Evolutionary conservation across 495 filamentous ascomycete genomes (phyloP), one percentile per base, ranked within the genome.

Genomic region (Friedmanniomyces endolithicus): DNA sequence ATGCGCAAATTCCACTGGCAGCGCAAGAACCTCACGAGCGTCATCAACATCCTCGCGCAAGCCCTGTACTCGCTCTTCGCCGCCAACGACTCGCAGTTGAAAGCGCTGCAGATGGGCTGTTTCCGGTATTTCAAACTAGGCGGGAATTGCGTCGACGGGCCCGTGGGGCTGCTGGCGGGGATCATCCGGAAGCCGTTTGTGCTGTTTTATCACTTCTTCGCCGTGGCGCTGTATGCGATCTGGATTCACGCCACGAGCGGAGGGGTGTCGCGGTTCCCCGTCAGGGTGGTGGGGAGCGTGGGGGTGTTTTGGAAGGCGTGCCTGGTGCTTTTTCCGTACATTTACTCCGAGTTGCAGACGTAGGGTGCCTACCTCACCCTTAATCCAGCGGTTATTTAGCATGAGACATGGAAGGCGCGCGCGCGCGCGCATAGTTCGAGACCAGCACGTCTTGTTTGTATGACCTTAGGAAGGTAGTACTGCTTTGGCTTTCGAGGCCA

Each of bases 11-110:
- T 97, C 72, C 88, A 97, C 74, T 95, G 87, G 88, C 68, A 75
- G 56, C 78, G 92, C 50, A 98, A 98, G 72, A 65, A 72, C 37
- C 74, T 87, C 12, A 86, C 87, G 0, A 79, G 80, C 33, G 87
- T 95, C 52, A 90, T 98, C 75, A 98, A 98, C 68, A 94, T 96
- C 55, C 81, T 98, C 0, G 90, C 94, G 0, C 85, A 89, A 72
- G 89, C 92, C 0, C 77, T 98, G 1, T 97, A 98, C 70, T 69
- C 73, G 23, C 77, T 97, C 0, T 98, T 98, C 68, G 87, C 94
- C 12, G 92, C 94, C 39, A 74, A 90, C 65, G 86, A 90, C 68
- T 60, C 71, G 39, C 76, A 87, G 56, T 83, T 98, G 35, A 76
- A 76, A 56, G 82, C 84, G 31, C 82, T 97, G 29, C 88, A 95